Conservation (phyloP, 169 alveolate genomes). For the Plasmodium cynomolgi region DNA sequence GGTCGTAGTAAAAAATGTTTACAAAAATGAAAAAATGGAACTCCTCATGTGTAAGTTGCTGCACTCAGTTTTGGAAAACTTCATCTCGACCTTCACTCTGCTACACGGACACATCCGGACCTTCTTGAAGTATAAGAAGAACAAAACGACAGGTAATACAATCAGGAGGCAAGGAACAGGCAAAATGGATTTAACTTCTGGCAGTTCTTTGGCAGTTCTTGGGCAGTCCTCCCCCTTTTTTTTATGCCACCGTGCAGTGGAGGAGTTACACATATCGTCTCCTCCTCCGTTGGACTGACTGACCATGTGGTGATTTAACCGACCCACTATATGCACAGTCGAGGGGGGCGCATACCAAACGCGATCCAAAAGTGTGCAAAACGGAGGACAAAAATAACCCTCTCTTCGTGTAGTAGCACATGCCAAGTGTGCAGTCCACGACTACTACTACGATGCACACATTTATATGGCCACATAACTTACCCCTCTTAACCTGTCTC, state of each 20-base stretch:
- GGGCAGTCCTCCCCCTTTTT: not conserved
- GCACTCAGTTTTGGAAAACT: conserved; percentile 31
- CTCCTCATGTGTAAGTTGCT: conserved; percentile 43
- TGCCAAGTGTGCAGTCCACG: too few relatives aligned
- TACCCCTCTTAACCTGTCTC: not conserved
- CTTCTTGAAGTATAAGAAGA: conserved; percentile 39
- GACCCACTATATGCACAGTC: not conserved
- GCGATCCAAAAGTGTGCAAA: too few relatives aligned
- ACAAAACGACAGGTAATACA: conserved; percentile 36
- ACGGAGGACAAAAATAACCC: too few relatives aligned
- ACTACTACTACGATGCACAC: too few relatives aligned
- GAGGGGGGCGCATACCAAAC: too few relatives aligned
- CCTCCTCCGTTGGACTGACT: not conserved
- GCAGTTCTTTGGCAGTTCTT: not conserved
- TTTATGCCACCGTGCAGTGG: not conserved
- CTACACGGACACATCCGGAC: conserved; percentile 66
- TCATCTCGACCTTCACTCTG: conserved; percentile 56
- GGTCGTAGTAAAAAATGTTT: conserved; percentile 31
- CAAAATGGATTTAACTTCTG: not conserved
- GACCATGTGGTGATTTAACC: not conserved
- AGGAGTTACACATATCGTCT: not conserved
- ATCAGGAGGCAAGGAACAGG: not conserved
- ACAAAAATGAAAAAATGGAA: conserved; percentile 49
- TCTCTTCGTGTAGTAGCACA: too few relatives aligned
- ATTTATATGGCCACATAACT: too few relatives aligned